Evolutionary conservation across 306 rosid genomes (phyloP).

Genomic region (Lathyrus sativus): DNA sequence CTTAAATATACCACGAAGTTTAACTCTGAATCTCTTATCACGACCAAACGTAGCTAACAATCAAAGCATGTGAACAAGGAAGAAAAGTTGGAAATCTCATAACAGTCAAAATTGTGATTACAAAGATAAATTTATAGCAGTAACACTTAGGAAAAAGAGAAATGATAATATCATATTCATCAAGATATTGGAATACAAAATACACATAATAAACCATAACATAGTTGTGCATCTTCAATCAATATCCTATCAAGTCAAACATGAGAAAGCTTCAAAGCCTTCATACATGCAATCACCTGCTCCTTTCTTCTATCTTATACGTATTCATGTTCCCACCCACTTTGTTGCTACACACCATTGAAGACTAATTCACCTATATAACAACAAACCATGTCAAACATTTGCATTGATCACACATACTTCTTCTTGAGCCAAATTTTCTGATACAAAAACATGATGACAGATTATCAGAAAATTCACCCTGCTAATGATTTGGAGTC

Average conservation of each 20-base stretch:
- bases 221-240: no score
- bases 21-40: no score
- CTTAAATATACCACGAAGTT: no score
- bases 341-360: background rate
- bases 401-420: conserved; percentile 16
- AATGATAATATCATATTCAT: no score
- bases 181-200: no score
- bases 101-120: no score
- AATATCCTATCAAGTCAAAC: conserved; percentile 51
- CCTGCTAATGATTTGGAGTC: conserved; percentile 71
- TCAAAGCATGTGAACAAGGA: no score
- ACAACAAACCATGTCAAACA: conserved; percentile 8
- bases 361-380: conserved; percentile 5
- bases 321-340: conserved; percentile 32
- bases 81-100: no score
- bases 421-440: background rate
- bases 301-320: conserved; percentile 27
- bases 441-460: conserved; percentile 30
- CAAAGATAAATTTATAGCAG: no score
- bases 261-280: conserved; percentile 34
- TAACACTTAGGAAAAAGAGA: no score
- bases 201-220: no score
- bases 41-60: no score
- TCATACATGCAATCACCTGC: conserved; percentile 19
- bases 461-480: conserved; percentile 52